Evolutionary conservation across 179 eudicot genomes (phyloP), one percentile per base, ranked within the genome.

Genomic region (Drosera spatulata): DNA sequence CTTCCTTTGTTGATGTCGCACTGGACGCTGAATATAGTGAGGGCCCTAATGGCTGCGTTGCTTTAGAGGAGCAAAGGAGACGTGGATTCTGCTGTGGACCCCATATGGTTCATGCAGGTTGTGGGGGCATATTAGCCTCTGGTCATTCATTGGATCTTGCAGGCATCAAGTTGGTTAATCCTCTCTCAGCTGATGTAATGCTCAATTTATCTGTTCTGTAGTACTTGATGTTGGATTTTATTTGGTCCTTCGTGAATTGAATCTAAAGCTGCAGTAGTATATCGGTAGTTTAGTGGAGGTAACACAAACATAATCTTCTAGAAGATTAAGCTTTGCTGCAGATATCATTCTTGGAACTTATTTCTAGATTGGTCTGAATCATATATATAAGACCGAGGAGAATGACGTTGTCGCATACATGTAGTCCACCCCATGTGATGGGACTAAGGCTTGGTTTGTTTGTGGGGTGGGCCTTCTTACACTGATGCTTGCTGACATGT

Each of bases 71-170:
- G 84, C 99, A 89, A 72, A 69, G 82, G 77, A 82, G 94, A 63
- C 93, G 95, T 12, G 95, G 95, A 53, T 86, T 93, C 71, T 84
- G 90, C 58, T 93, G 99, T 77, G 97, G 99, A 65, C 99, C 99
- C 10, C 77, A 83, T 56, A 84, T 78, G 91, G 89, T 76, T 52
- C 99, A 88, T 82, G 99, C 99, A 11, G 99, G 99, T 53, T 93
- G 99, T 83, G 99, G 99, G 44, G 99, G 99, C 60, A 71, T 85
- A 64, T 80, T 93, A 73, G 87, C 99, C 60, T 86, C 99, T 73
- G 78, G 88, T 54, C 99, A 93, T 79, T 86, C 95, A 43, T 70
- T 89, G 71, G 99, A 93, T 68, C 85, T 90, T 71, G 94, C 97
- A 61, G 99, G 99, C 6, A 80, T 89, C 69, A 88, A 85, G 71